phyloP scores from a whole-genome alignment of 352 stramenopile genomes.

The Phytophthora kernoviae region DNA sequence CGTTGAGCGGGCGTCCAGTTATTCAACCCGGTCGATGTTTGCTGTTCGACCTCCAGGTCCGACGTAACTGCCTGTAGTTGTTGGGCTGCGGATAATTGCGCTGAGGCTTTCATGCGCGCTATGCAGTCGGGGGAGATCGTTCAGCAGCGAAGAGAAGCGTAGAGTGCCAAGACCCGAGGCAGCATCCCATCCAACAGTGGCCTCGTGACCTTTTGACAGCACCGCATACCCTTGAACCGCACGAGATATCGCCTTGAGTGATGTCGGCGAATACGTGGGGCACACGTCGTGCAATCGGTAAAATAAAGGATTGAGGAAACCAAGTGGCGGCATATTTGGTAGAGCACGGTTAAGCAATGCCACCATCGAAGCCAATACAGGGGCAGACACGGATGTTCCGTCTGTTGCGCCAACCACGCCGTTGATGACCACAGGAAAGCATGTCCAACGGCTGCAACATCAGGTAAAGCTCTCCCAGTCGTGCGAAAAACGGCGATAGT shows the following conservation, averaged over 20 bases:
- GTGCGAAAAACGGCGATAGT: conserved; percentile 40
- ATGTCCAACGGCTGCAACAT: conserved; percentile 69
- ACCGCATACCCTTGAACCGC: conserved; percentile 49
- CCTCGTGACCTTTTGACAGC: conserved; percentile 55
- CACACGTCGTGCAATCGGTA: conserved; percentile 66
- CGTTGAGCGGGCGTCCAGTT: conserved; percentile 29
- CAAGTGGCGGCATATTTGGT: conserved; percentile 41
- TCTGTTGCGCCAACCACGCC: conserved; percentile 59
- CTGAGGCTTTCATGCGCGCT: conserved; percentile 17
- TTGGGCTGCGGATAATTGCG: conserved; percentile 7
- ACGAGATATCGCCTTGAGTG: conserved; percentile 63
- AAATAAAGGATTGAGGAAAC: conserved; percentile 76
- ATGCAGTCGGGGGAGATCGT: conserved; percentile 53
- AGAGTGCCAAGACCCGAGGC: conserved; percentile 69
- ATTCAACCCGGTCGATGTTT: background rate
- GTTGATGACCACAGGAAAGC: conserved; percentile 69
- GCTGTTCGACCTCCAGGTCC: conserved; percentile 5
- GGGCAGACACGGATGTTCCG: conserved; percentile 76
- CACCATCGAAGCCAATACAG: conserved; percentile 69
- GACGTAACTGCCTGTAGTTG: conserved; percentile 10
- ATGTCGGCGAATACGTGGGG: conserved; percentile 75
- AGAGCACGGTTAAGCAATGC: conserved; percentile 62
- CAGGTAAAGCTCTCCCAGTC: conserved; percentile 60
- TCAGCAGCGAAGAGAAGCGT: conserved; percentile 43
- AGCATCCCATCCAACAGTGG: conserved; percentile 69